Base-by-base conservation (phyloP, 1,139 yeast species). In the Pichia sp. region DNA sequence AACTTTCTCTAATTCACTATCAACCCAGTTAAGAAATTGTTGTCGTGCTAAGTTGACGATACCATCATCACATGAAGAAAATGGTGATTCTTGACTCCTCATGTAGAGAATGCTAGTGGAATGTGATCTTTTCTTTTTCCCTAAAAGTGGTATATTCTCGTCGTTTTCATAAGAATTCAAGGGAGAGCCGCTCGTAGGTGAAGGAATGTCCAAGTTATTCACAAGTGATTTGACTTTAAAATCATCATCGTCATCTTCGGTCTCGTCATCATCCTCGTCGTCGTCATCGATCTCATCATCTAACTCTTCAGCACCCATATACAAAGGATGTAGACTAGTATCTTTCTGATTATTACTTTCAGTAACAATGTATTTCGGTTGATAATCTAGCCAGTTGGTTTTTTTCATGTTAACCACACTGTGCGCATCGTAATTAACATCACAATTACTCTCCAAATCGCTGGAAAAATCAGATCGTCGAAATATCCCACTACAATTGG, bases 21-120 rank as follows among this genome's bases (percentile, higher is more conserved):
- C 78, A 5, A 84, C 66, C 93, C 93, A 84, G 2, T 52, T 55
- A 14, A 67, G 48, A 48, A 84, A 85, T 31, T 71, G 73, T 12
- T 58, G 55, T 39, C 64, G 66, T 10, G 67, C 71, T 1, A 62
- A 51, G 3, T 52, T 60, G 5, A 59, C 44, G 18, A 54, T 47
- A 28, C 52, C 53, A 21, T 53, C 56, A 34, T 45, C 51, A 49
- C 48, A 38, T 14, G 47, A 23, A 23, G 36, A 34, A 23, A 36
- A 14, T 19, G 43, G 35, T 12, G 48, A 31, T 12, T 46, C 38
- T 34, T 31, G 34, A 2, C 32, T 18, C 15, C 21, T 15, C 18
- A 34, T 30, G 12, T 39, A 31, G 8, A 34, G 26, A 12, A 33
- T 18, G 12, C 19, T 19, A 11, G 21, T 22, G 5, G 34, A 22